These are phyloP conservation scores for Firmiana major DNA, from an alignment of 345 rosid genomes.

Conservation along the genomic window DNA sequence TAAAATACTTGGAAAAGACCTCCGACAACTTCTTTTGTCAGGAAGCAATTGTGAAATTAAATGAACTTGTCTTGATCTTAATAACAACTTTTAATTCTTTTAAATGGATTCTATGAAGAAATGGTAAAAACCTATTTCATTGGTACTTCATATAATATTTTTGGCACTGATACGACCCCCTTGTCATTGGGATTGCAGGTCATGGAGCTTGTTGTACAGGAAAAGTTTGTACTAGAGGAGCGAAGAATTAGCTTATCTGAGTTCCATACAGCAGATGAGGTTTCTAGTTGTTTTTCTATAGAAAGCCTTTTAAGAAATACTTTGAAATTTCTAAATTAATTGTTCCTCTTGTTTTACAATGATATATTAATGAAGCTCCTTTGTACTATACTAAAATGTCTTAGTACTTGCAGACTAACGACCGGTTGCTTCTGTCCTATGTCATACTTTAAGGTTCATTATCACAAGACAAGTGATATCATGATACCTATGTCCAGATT, in stretches of 20 bases:
- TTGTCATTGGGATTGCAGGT: slow-evolving; percentile 45
- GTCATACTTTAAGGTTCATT: too few species aligned
- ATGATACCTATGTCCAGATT: background rate
- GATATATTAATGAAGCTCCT: background rate
- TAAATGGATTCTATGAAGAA: too few species aligned
- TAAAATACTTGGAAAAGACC: too few species aligned
- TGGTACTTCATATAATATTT: too few species aligned
- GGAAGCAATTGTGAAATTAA: too few species aligned
- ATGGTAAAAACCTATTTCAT: too few species aligned
- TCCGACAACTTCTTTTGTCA: too few species aligned
- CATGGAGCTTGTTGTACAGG: slow-evolving; percentile 75
- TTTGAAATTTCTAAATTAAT: background rate
- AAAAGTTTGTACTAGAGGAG: slow-evolving; percentile 59
- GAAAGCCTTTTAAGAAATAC: background rate
- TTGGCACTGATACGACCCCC: background rate
- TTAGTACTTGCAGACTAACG: too few species aligned
- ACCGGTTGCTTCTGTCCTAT: too few species aligned
- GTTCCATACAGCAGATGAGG: slow-evolving; percentile 92
- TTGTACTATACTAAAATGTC: background rate
- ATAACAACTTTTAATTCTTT: too few species aligned
- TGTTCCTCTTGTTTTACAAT: background rate
- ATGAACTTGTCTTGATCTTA: too few species aligned
- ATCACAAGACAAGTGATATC: background rate
- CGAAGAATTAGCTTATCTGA: slow-evolving; percentile 75
- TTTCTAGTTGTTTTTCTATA: slow-evolving; percentile 15